Evolutionary conservation across 73 alveolate genomes (phyloP).

Genomic region (Breviolum minutum): DNA sequence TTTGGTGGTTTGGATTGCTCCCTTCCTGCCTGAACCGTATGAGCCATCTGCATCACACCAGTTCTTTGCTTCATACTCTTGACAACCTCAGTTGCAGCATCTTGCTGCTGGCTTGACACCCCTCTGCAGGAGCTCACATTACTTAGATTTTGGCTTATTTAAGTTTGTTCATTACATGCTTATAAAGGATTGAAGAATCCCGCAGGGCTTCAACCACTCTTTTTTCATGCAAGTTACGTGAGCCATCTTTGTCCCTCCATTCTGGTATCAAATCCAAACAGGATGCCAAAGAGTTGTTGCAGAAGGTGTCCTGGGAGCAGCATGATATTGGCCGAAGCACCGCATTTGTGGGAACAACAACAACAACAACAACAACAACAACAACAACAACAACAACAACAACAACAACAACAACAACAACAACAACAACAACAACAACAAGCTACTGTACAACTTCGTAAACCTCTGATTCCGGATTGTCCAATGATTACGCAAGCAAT

Average conservation of each 20-base stretch:
- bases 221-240: neutral
- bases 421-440: no score
- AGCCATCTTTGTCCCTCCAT: conserved; percentile 65
- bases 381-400: neutral
- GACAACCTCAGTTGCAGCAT: conserved; percentile 19
- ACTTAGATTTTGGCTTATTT: no score
- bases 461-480: no score
- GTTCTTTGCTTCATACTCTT: conserved; percentile 2
- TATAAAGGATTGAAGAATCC: neutral
- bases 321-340: neutral
- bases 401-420: no score
- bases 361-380: neutral
- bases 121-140: no score
- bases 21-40: conserved; percentile 21
- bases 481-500: no score
- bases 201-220: neutral
- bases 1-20: neutral
- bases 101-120: neutral
- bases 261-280: conserved; percentile 37
- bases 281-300: neutral
- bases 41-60: conserved; percentile 42
- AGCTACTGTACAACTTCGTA: no score
- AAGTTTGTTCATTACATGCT: neutral
- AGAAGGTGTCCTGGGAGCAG: conserved; percentile 40
- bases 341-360: neutral